These are phyloP conservation scores for Thermoascus crustaceus DNA, from an alignment of 2,329 filamentous ascomycete genomes.

Conservation along the genomic window DNA sequence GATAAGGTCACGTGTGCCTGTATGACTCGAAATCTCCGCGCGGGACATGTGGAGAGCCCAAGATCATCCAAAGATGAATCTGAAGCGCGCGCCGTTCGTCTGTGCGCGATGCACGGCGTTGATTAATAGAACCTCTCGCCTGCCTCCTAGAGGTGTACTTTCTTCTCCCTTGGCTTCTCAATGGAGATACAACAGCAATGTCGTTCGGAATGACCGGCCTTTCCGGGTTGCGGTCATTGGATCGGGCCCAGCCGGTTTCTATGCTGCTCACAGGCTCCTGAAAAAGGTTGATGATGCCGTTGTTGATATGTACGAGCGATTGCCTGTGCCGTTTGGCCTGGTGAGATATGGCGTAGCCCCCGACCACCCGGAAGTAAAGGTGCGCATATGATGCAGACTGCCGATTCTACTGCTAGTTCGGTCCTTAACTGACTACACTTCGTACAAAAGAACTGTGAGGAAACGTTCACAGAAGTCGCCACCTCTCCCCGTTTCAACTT, in stretches of 20 bases:
- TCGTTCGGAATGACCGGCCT: constrained; percentile 37
- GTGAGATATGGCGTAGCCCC: constrained; percentile 95
- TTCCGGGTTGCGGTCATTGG: constrained; percentile 82
- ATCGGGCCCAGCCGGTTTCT: constrained; percentile 93
- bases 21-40: not conserved
- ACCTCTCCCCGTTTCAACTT: constrained; percentile 77
- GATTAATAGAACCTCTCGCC: constrained; percentile 7
- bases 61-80: constrained; percentile 14
- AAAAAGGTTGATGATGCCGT: constrained; percentile 61
- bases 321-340: constrained; percentile 87
- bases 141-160: constrained; percentile 2
- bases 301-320: constrained; percentile 92
- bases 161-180: constrained; percentile 8
- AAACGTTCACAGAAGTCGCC: constrained; percentile 86
- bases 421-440: not conserved
- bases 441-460: constrained; percentile 90
- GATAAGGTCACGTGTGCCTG: constrained; percentile 7
- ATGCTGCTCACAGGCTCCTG: constrained; percentile 80
- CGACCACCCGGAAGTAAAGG: constrained; percentile 97
- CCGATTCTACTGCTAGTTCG: not conserved
- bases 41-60: not conserved
- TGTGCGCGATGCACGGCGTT: constrained; percentile 23
- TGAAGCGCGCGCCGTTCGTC: constrained; percentile 18
- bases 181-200: constrained; percentile 23
- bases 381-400: constrained; percentile 36